These are phyloP conservation scores for Clonostachys sp. DNA, from an alignment of 2,329 filamentous ascomycete genomes.

Conservation along the genomic window DNA sequence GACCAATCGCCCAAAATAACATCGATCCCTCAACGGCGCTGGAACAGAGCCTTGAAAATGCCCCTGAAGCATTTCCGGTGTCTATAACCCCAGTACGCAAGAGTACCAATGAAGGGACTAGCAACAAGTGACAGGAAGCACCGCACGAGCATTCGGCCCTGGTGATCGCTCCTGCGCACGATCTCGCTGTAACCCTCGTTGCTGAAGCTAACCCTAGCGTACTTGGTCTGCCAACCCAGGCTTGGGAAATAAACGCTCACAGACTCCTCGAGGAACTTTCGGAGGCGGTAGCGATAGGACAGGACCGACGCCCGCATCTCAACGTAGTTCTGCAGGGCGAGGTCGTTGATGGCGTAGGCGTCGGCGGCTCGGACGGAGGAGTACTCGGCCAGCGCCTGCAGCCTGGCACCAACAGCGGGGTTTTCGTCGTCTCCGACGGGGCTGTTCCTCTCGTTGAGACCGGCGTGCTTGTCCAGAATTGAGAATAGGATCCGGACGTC, in stretches of 20 bases:
- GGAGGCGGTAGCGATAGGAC: slow-evolving; percentile 69
- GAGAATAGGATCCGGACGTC: slow-evolving; percentile 87
- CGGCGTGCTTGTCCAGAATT: slow-evolving; percentile 65
- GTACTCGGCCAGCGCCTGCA: slow-evolving; percentile 70
- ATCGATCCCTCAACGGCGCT: too few species aligned
- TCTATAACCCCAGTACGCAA: slow-evolving; percentile 2
- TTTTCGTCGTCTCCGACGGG: slow-evolving; percentile 37
- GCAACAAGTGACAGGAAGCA: slow-evolving; percentile 29
- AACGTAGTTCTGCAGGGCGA: slow-evolving; percentile 85
- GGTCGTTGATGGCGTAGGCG: slow-evolving; percentile 84
- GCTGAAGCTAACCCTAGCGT: slow-evolving; percentile 86
- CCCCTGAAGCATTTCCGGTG: background rate
- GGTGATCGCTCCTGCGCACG: slow-evolving; percentile 61
- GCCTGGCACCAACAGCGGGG: slow-evolving; percentile 18
- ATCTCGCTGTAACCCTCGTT: slow-evolving; percentile 90
- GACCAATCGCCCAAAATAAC: too few species aligned
- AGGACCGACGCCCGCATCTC: slow-evolving; percentile 91
- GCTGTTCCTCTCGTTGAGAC: slow-evolving; percentile 36
- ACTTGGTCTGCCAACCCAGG: slow-evolving; percentile 88
- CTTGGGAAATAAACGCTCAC: slow-evolving; percentile 71
- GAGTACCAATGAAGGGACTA: slow-evolving; percentile 20
- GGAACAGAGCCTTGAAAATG: too few species aligned
- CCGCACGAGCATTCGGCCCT: slow-evolving; percentile 56
- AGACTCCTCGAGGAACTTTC: slow-evolving; percentile 84
- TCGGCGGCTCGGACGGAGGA: slow-evolving; percentile 70